Evolutionary conservation across 192 early-diverging fungal genomes (phyloP).

Genomic region (Coemansia sp.): DNA sequence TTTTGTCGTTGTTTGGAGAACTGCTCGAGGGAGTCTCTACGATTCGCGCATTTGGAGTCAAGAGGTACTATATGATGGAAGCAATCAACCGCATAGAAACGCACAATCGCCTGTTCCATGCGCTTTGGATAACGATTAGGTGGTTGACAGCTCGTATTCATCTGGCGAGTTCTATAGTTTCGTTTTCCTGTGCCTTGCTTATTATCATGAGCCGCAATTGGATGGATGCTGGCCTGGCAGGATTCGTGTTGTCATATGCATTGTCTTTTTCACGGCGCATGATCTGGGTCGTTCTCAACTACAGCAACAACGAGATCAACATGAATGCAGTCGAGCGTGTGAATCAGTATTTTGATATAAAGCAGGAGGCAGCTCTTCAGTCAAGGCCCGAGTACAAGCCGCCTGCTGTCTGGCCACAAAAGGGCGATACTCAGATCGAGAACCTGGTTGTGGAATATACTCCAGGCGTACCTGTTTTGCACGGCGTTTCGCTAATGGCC

Average conservation of each 20-base stretch:
- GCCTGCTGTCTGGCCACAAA: conserved; percentile 59
- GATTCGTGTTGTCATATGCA: conserved; percentile 76
- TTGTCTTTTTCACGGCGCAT: conserved; percentile 74
- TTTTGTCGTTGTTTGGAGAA: conserved; percentile 74
- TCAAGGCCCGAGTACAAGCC: conserved; percentile 56
- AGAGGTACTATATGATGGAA: conserved; percentile 40
- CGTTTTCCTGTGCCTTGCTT: conserved; percentile 65
- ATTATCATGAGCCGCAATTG: conserved; percentile 50
- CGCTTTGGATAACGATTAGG: conserved; percentile 73
- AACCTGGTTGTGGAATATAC: conserved; percentile 73
- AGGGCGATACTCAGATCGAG: conserved; percentile 69
- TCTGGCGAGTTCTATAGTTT: conserved; percentile 64
- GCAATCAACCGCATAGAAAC: conserved; percentile 59
- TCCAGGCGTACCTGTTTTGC: conserved; percentile 74
- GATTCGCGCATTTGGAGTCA: conserved; percentile 75
- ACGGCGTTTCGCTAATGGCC: conserved; percentile 69
- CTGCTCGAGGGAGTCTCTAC: conserved; percentile 63
- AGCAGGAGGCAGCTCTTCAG: conserved; percentile 71
- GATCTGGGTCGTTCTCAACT: conserved; percentile 73
- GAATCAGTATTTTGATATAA: conserved; percentile 72
- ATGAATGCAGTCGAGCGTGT: conserved; percentile 85
- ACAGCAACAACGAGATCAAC: conserved; percentile 75
- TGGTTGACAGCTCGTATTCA: conserved; percentile 81
- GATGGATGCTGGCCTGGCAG: conserved; percentile 78
- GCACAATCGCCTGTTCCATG: conserved; percentile 76